phyloP scores from a whole-genome alignment of 148 eudicot genomes.

The Gaultheria prostrata region DNA sequence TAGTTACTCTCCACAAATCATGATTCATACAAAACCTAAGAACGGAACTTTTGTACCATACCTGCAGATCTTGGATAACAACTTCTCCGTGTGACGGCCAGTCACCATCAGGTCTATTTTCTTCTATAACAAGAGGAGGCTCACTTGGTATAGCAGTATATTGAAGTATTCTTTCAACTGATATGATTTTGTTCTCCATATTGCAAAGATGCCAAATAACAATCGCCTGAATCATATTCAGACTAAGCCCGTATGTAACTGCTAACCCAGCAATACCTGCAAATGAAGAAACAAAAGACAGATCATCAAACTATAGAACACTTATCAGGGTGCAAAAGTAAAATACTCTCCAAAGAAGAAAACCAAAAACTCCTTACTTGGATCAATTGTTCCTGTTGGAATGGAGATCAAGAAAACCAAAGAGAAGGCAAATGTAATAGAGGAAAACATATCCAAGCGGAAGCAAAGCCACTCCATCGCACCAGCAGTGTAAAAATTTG shows the following conservation, averaged over 20 bases:
- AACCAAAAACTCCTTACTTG: conserved; percentile 29
- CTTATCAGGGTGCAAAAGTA: not conserved
- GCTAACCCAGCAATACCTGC: conserved; percentile 62
- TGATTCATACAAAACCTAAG: not conserved
- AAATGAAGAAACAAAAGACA: conserved; percentile 2
- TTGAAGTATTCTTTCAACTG: conserved; percentile 66
- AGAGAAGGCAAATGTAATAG: conserved; percentile 42
- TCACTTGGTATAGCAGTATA: conserved; percentile 48
- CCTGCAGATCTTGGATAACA: conserved; percentile 44
- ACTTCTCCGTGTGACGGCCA: conserved; percentile 61
- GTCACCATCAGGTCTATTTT: conserved; percentile 33
- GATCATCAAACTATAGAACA: not conserved
- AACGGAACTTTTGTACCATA: conserved; percentile 7
- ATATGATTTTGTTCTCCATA: conserved; percentile 58
- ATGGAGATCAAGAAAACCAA: conserved; percentile 50
- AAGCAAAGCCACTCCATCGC: conserved; percentile 55
- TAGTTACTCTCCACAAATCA: not conserved
- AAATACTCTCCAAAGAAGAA: not conserved
- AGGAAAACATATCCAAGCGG: conserved; percentile 54
- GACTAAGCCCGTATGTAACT: conserved; percentile 55
- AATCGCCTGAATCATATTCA: conserved; percentile 41
- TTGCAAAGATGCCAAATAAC: conserved; percentile 41
- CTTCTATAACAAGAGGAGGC: conserved; percentile 51
- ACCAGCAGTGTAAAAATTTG: conserved; percentile 40
- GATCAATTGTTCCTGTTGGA: conserved; percentile 47